Base-by-base conservation (phyloP, 768 basidiomycete species). In the Podaxis sp. region DNA sequence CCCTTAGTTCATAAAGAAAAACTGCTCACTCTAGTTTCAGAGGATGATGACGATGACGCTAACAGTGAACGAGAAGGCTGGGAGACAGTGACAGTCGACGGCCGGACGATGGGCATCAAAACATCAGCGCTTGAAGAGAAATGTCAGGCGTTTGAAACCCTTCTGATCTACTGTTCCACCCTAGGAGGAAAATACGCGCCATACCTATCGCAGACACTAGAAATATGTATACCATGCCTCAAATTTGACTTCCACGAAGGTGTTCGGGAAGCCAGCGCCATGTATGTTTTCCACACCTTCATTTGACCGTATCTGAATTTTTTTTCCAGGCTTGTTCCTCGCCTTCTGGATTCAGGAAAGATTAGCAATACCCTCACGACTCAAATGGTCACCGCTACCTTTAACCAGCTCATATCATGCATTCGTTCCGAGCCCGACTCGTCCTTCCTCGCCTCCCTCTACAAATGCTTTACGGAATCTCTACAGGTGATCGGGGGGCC, bases 101-200 rank as follows among this genome's bases (percentile, higher is more conserved):
- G 92, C 0, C 87, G 88, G 54, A 82, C 85, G 17, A 80, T 92
- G 25, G 90, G 89, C 1, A 90, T 94, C 65, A 83, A 88, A 59
- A 94, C 91, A 2, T 86, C 90, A 0, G 84, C 85, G 0, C 86
- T 94, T 67, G 92, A 94, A 69, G 91, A 94, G 66, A 94, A 94
- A 69, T 91, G 91, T 61, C 89, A 91, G 69, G 92, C 93, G 2
- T 92, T 93, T 66, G 90, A 93, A 69, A 93, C 90, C n/a, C 79
- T 94, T 6, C 85, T 93, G 13, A 89, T 93, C 22, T 90, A 93
- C 69, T 87, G 85, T 65, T 88, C 86, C 46, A 86, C 88, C 4
- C 80, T 94, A 0, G 83, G 84, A 0, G 75, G 81, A 0, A 77
- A 80, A 2, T 93, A 92, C 66, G 86, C 85, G 0, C 90, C 91